Evolutionary conservation across 1,284 basidiomycete species (phyloP).

Genomic region (Bjerkandera adusta): DNA sequence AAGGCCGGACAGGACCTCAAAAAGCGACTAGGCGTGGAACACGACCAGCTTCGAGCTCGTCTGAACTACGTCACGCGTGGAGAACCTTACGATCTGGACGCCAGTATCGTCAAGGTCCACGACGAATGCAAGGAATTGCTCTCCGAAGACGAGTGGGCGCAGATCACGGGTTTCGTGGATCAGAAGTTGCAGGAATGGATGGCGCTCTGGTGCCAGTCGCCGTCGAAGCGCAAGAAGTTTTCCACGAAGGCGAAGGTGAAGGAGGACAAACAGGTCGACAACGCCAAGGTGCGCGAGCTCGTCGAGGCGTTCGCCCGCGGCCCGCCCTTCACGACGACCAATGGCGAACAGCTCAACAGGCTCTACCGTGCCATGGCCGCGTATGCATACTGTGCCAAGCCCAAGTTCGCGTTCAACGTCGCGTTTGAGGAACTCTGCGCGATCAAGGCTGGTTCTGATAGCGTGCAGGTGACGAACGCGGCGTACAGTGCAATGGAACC

Average conservation of each 20-base stretch:
- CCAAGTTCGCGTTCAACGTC: constrained; percentile 28
- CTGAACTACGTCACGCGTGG: not conserved
- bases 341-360: constrained; percentile 11
- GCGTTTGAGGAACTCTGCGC: constrained; percentile 28
- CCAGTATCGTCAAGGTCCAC: constrained; percentile 11
- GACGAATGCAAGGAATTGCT: not conserved
- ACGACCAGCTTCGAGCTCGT: constrained; percentile 13
- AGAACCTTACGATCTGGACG: not conserved
- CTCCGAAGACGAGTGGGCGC: constrained; percentile 11
- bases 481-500: no score
- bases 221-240: not conserved
- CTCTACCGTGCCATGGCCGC: constrained; percentile 26
- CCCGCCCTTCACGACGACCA: constrained; percentile 8
- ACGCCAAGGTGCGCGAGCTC: constrained; percentile 2
- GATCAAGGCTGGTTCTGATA: no score
- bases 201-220: not conserved
- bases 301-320: constrained; percentile 13
- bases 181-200: constrained; percentile 2
- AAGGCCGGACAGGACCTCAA: constrained; percentile 18
- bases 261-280: not conserved
- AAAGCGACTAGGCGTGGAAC: constrained; percentile 15
- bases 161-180: constrained; percentile 15
- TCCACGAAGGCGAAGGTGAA: not conserved
- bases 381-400: constrained; percentile 23
- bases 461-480: no score